Conservation (phyloP, 148 eudicot species). For the Drosera capensis region DNA sequence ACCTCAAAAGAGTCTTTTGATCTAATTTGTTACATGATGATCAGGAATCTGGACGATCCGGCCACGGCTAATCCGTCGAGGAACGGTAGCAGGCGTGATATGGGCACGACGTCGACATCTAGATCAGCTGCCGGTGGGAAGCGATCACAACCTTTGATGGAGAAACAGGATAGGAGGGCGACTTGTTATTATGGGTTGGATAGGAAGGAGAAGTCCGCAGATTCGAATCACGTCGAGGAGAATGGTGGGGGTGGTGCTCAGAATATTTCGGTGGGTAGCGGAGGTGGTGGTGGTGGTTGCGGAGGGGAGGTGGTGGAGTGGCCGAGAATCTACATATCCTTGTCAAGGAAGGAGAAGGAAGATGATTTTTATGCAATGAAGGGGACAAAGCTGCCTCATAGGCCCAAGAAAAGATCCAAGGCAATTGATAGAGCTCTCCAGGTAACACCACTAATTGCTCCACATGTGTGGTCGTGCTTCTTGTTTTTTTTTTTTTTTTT, state of each 20-base stretch:
- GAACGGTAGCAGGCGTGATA: constrained; percentile 7
- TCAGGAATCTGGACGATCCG: constrained; percentile 12
- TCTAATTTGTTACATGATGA: background rate
- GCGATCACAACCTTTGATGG: constrained; percentile 9
- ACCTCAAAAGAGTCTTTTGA: background rate
- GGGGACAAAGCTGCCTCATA: constrained; percentile 34
- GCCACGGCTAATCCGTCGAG: constrained; percentile 7
- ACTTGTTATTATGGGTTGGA: constrained; percentile 2
- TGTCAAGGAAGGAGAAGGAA: constrained; percentile 33
- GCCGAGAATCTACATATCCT: constrained; percentile 29
- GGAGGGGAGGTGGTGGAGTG: constrained; percentile 24
- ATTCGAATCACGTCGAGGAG: constrained; percentile 1
- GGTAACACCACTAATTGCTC: constrained; percentile 7
- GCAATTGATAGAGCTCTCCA: constrained; percentile 35
- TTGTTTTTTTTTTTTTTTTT: background rate
- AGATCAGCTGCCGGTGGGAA: constrained; percentile 21
- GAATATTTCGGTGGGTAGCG: constrained; percentile 1
- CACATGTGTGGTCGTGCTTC: background rate
- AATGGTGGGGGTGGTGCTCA: constrained; percentile 1
- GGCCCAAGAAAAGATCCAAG: constrained; percentile 37
- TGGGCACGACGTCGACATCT: constrained; percentile 6
- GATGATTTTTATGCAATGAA: constrained; percentile 38
- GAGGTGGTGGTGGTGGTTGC: constrained; percentile 6
- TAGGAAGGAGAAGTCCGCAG: constrained; percentile 15
- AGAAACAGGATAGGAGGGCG: constrained; percentile 8